Percentiles rank a stretch among this genome's conserved stretches.
Evolutionary conservation across 176 grass and related monocot genomes (phyloP).

Genomic region (Aegilops longissima): DNA sequence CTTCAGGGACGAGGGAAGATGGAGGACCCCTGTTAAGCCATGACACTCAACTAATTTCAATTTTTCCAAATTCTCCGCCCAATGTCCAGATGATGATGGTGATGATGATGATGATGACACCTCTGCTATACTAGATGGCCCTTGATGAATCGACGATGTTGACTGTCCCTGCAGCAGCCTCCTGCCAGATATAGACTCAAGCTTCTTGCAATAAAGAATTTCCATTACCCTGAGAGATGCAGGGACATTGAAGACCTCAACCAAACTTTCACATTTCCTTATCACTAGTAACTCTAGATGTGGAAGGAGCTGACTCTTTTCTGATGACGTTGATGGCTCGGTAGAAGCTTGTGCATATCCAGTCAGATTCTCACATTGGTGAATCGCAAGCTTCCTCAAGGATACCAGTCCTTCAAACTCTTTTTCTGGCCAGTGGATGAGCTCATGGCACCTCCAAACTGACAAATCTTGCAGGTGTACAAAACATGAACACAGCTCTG

Average conservation of each 20-base stretch:
- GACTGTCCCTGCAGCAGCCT: background rate
- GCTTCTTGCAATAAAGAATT: background rate
- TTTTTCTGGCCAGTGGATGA: background rate
- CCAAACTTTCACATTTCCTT: background rate
- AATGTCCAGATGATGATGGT: background rate
- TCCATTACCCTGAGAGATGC: background rate
- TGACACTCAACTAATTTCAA: background rate
- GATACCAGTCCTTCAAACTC: background rate
- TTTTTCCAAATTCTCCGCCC: background rate
- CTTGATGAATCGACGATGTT: background rate
- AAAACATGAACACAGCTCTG: too few species aligned
- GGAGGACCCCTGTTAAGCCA: too few species aligned
- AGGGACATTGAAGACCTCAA: background rate
- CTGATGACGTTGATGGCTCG: background rate
- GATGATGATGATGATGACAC: background rate
- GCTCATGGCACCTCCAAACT: background rate
- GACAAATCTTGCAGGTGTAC: too few species aligned
- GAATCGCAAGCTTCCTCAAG: background rate
- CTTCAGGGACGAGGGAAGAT: background rate
- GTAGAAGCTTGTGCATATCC: background rate
- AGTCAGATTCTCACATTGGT: accelerated
- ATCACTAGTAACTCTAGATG: background rate
- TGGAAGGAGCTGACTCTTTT: background rate
- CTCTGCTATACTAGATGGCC: background rate
- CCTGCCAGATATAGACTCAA: background rate